Evolutionary conservation across 2,329 filamentous ascomycete species (phyloP), one percentile per base, ranked within the genome.

Genomic region (Sphaerulina vaccinii): DNA sequence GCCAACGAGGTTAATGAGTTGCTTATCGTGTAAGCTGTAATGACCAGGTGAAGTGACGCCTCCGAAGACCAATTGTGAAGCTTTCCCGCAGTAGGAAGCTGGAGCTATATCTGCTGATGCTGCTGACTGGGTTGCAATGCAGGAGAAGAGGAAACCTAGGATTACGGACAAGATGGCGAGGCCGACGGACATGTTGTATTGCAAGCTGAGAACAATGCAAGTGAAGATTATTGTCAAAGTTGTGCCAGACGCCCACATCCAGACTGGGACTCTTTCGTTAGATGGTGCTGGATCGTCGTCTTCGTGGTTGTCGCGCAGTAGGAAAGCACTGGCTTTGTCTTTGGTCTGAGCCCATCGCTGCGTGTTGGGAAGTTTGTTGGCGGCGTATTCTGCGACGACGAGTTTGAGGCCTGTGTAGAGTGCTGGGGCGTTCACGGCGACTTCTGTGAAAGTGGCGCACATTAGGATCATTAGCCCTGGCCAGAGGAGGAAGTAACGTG

Each of bases 21-120:
- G 83, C 1, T 82, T 80, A 10, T 77, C 65, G 4, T 70, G 58
- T 52, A 80, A 58, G 1, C 69, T 64, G 63, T 75, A 78, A 52
- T 76, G 71, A 44, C 76, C 71, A 54, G 77, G 73, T 9, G 74
- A 74, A 27, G 82, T 84, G 38, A 81, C 81, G 43, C 78, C 83
- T 54, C 83, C 83, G 47, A 84, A 81, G 53, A 86, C 75, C 41
- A 86, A 78, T 71, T 86, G 83, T 2, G 81, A 83, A 6, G 83
- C 83, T 68, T 86, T 86, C 59, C 82, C 77, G 1, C 0, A 83
- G 83, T 0, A 81, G 81, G 59, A 77, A 76, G 59, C 83, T 78
- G 24, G 76, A 54, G 22, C 51, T 77, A 52, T 77, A 79, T 16
- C 76, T 75, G 62, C 78, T 78, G 65, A 82, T 77, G 59, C 81